Percentiles rank a stretch among this genome's conserved stretches.
phyloP scores from a whole-genome alignment of 2,329 filamentous ascomycete species.

The Fusarium nematophilum region DNA sequence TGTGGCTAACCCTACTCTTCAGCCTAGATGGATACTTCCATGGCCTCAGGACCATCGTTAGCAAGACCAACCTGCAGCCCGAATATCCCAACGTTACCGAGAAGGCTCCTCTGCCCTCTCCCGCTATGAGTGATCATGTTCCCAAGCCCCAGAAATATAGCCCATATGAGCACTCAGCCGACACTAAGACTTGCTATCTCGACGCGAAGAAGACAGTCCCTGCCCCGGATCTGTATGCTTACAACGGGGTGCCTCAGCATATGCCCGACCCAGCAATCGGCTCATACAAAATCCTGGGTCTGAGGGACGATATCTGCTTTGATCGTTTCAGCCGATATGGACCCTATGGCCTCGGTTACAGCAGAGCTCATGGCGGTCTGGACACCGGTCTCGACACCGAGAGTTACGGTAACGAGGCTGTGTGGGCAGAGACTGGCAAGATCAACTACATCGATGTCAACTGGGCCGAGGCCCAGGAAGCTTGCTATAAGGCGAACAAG shows the following conservation, averaged over 20 bases:
- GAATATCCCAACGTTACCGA: slow-evolving; percentile 73
- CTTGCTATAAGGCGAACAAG: slow-evolving; percentile 70
- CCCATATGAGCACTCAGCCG: slow-evolving; percentile 73
- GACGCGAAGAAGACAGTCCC: slow-evolving; percentile 68
- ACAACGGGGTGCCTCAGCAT: slow-evolving; percentile 76
- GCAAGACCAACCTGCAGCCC: slow-evolving; percentile 70
- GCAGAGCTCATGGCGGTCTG: slow-evolving; percentile 75
- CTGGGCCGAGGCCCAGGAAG: slow-evolving; percentile 65
- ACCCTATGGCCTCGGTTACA: slow-evolving; percentile 89
- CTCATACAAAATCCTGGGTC: slow-evolving; percentile 78
- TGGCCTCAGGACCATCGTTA: slow-evolving; percentile 77
- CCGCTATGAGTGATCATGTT: slow-evolving; percentile 49
- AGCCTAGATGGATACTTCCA: slow-evolving; percentile 86
- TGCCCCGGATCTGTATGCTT: slow-evolving; percentile 74
- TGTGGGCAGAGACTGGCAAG: slow-evolving; percentile 66
- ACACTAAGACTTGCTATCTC: slow-evolving; percentile 71
- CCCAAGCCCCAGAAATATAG: slow-evolving; percentile 68
- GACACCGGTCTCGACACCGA: slow-evolving; percentile 80
- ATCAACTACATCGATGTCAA: slow-evolving; percentile 67
- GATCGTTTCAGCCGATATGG: slow-evolving; percentile 87
- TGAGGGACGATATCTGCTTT: slow-evolving; percentile 85
- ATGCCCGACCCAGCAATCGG: slow-evolving; percentile 84
- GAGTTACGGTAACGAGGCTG: slow-evolving; percentile 70
- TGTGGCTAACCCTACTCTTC: slow-evolving; percentile 25
- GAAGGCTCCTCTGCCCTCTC: slow-evolving; percentile 48